These are phyloP conservation scores for Aquanectria penicillioides DNA, from an alignment of 2,329 filamentous ascomycete species.

Conservation along the genomic window DNA sequence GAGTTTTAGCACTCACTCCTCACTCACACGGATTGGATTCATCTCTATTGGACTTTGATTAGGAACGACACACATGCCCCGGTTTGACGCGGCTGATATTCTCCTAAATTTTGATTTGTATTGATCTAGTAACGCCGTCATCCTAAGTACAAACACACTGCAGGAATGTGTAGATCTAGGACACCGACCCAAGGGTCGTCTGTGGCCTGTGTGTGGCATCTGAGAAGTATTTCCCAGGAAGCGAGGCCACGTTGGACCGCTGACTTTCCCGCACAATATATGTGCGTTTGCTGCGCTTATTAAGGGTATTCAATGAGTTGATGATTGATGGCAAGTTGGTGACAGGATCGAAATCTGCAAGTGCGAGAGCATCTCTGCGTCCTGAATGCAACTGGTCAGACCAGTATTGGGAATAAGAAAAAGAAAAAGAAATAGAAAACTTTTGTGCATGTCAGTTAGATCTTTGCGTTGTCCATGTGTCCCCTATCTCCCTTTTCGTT, in stretches of 20 bases:
- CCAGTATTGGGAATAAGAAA: constrained; percentile 6
- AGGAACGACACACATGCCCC: no score
- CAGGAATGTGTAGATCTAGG: constrained; percentile 30
- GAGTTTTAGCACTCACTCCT: no score
- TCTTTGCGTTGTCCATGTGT: no score
- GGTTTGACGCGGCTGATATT: no score
- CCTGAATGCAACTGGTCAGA: background rate
- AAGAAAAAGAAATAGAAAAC: constrained; percentile 28
- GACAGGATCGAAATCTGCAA: background rate
- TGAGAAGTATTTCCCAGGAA: background rate
- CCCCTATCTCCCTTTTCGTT: no score
- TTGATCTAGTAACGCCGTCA: constrained; percentile 43
- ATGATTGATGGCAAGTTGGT: background rate
- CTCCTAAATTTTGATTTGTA: constrained; percentile 38
- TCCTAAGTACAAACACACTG: constrained; percentile 43
- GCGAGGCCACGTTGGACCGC: background rate
- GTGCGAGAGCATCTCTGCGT: background rate
- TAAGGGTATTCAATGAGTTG: constrained; percentile 10
- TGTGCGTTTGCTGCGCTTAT: constrained; percentile 13
- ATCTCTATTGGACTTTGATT: no score
- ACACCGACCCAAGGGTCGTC: constrained; percentile 1
- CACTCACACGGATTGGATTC: no score
- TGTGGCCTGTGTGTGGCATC: background rate
- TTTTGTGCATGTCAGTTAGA: constrained; percentile 36
- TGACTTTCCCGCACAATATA: constrained; percentile 4